Percentiles rank a stretch among this genome's conserved stretches.
These are phyloP conservation scores for Ilyonectria mors-panacis DNA, from an alignment of 2,329 filamentous ascomycete genomes.

Conservation along the genomic window DNA sequence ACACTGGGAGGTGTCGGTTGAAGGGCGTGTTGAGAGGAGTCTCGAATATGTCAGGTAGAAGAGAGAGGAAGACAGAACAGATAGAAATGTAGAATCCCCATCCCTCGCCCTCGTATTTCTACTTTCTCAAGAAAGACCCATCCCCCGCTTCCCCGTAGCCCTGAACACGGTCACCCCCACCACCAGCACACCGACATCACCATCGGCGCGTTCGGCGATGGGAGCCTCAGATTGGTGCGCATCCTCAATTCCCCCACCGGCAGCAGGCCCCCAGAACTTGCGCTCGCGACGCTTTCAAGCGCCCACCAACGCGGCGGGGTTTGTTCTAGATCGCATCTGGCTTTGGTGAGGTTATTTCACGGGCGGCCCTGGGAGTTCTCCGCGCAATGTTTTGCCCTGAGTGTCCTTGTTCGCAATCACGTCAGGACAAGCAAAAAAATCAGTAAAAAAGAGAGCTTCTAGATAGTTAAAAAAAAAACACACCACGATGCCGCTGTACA, in stretches of 20 bases:
- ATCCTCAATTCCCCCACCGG: constrained; percentile 22
- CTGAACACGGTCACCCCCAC: constrained; percentile 14
- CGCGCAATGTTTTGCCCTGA: too few species aligned
- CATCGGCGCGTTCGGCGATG: constrained; percentile 12
- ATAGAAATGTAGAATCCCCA: constrained; percentile 15
- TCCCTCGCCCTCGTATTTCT: constrained; percentile 22
- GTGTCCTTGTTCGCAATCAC: too few species aligned
- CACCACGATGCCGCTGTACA: too few species aligned
- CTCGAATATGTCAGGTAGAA: constrained; percentile 1
- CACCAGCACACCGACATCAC: constrained; percentile 13
- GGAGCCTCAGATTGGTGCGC: constrained; percentile 34
- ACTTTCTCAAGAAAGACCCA: constrained; percentile 15
- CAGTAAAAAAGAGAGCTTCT: too few species aligned
- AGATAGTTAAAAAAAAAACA: too few species aligned
- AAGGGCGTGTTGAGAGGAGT: not conserved
- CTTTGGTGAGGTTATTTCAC: not conserved
- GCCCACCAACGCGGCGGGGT: too few species aligned
- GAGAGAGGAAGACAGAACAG: constrained; percentile 6
- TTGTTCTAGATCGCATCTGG: too few species aligned
- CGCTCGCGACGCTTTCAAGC: not conserved
- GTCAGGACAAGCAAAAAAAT: too few species aligned
- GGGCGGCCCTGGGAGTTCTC: too few species aligned
- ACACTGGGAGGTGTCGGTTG: not conserved
- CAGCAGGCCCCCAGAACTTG: not conserved
- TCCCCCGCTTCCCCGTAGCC: constrained; percentile 18